Evolutionary conservation across 768 basidiomycete genomes (phyloP).

Genomic region (Leccinum fibrillosum): DNA sequence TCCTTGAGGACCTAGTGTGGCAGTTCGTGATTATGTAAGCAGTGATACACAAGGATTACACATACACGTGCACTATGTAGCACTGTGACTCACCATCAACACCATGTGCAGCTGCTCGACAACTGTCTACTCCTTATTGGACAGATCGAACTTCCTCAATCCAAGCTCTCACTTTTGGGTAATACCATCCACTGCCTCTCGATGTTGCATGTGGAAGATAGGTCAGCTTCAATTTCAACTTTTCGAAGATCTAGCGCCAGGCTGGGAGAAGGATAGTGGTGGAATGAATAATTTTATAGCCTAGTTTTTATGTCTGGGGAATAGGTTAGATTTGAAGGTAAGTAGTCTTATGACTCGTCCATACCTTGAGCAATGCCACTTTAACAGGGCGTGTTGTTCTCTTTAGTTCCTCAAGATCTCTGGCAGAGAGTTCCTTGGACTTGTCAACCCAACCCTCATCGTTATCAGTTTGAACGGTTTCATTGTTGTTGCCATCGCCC

Average conservation of each 20-base stretch:
- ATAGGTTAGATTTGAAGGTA: too few relatives aligned
- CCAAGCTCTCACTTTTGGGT: too few relatives aligned
- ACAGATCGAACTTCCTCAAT: neutral
- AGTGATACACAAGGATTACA: neutral
- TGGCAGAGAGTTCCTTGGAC: too few relatives aligned
- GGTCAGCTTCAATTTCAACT: neutral
- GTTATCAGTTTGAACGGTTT: too few relatives aligned
- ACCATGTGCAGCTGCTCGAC: neutral
- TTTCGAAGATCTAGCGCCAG: neutral
- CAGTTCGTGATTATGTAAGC: neutral
- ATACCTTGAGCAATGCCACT: too few relatives aligned
- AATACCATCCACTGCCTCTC: too few relatives aligned
- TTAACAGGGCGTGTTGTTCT: too few relatives aligned
- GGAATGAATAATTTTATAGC: neutral
- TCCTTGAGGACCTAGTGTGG: too few relatives aligned
- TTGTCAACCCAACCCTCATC: too few relatives aligned
- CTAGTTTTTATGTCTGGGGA: neutral
- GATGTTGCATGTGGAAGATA: neutral
- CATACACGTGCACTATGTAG: too few relatives aligned
- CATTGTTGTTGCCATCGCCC: neutral
- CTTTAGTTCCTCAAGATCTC: too few relatives aligned
- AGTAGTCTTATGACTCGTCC: too few relatives aligned
- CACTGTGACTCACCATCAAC: neutral
- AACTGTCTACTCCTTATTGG: neutral
- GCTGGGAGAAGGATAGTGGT: neutral